Evolutionary conservation across 1,284 basidiomycete species (phyloP).

Genomic region (Jaminaea rosea): DNA sequence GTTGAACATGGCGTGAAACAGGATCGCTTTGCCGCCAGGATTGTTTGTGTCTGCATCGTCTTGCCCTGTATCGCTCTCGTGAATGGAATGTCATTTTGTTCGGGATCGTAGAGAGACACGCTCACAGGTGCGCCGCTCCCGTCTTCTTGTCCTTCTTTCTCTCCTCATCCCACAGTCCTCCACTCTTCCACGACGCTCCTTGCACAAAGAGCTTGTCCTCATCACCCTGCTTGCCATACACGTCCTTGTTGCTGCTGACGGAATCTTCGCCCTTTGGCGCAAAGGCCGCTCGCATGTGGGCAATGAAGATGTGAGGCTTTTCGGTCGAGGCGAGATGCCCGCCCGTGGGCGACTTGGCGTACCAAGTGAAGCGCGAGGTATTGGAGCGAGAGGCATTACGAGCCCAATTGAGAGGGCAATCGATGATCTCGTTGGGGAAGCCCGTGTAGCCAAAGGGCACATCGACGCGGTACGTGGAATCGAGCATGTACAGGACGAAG

Average conservation of each 20-base stretch:
- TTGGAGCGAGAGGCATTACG: neutral
- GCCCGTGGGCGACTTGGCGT: neutral
- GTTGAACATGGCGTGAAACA: too few relatives aligned
- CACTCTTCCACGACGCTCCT: neutral
- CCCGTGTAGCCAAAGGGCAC: conserved; percentile 27
- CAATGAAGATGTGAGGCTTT: neutral
- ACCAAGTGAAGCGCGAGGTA: neutral
- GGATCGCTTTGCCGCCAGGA: too few relatives aligned
- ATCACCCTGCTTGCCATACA: neutral
- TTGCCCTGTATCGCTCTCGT: too few relatives aligned
- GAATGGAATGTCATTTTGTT: too few relatives aligned
- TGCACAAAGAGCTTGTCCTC: neutral
- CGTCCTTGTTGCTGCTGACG: neutral
- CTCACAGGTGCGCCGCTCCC: too few relatives aligned
- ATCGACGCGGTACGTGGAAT: conserved; percentile 13
- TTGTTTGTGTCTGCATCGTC: too few relatives aligned
- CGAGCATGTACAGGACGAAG: conserved; percentile 20
- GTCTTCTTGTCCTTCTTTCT: neutral
- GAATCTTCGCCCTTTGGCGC: neutral
- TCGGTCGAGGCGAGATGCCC: neutral
- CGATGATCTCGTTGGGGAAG: conserved; percentile 25
- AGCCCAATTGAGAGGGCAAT: neutral
- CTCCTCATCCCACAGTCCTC: neutral
- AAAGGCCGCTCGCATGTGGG: neutral
- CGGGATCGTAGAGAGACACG: too few relatives aligned